A percentile compares a stretch with the other conserved stretches of the same genome.
phyloP scores from a whole-genome alignment of 768 basidiomycete genomes.

The Kwoniella europaea region DNA sequence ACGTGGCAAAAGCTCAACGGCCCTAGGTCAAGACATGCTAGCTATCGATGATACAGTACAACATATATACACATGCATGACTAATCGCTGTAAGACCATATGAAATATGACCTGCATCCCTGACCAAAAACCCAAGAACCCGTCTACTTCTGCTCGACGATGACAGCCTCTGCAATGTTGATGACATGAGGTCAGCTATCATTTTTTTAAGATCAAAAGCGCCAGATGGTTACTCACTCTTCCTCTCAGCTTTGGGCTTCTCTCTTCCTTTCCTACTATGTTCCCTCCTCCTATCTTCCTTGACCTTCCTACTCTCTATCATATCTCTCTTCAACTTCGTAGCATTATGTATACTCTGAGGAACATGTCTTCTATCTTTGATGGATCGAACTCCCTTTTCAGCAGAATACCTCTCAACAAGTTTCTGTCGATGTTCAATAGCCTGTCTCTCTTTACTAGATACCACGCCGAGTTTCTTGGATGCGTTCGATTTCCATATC shows the following conservation, averaged over 20 bases:
- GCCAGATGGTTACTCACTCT: constrained; percentile 61
- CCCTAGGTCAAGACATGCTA: too few species aligned
- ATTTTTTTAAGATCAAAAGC: too few species aligned
- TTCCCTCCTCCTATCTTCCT: constrained; percentile 88
- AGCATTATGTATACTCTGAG: constrained; percentile 88
- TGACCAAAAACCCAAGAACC: too few species aligned
- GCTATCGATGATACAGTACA: background rate
- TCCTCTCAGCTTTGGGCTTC: constrained; percentile 90
- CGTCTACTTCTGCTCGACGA: constrained; percentile 29
- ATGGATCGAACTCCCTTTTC: constrained; percentile 81
- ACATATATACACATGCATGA: constrained; percentile 4
- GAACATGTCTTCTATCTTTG: constrained; percentile 81
- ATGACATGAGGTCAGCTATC: background rate
- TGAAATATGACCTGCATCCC: background rate
- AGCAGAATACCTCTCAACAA: constrained; percentile 85
- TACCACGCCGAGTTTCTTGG: constrained; percentile 87
- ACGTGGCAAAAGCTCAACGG: too few species aligned
- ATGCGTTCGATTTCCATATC: constrained; percentile 92
- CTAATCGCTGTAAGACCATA: background rate
- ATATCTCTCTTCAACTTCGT: constrained; percentile 87
- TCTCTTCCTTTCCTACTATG: constrained; percentile 83
- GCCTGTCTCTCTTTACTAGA: constrained; percentile 87
- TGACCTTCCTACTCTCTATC: constrained; percentile 84
- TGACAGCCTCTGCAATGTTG: constrained; percentile 21
- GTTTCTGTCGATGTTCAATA: constrained; percentile 87